phyloP scores from a whole-genome alignment of 1,284 basidiomycete genomes.

The Apiotrichum veenhuisii region DNA sequence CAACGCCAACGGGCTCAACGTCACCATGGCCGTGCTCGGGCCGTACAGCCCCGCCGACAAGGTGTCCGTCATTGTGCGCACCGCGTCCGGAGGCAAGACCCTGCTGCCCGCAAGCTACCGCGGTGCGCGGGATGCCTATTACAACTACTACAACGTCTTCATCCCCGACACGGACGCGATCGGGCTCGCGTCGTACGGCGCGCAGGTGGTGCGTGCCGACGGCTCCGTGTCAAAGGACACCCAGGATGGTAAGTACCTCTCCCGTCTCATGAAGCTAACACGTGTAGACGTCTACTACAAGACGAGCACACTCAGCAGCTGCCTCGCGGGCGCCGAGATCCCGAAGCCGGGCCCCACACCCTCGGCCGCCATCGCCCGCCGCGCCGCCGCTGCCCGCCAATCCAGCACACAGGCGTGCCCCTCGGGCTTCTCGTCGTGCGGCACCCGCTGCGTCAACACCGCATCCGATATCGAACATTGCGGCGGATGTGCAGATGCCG shows the following conservation, averaged over 20 bases:
- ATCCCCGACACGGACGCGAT: slow-evolving; percentile 5
- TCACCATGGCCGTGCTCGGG: slow-evolving; percentile 16
- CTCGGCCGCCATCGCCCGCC: neutral
- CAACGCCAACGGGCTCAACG: slow-evolving; percentile 12
- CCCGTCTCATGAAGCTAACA: neutral
- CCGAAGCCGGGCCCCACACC: slow-evolving; percentile 2
- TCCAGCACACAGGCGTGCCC: neutral
- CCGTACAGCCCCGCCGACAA: slow-evolving; percentile 14
- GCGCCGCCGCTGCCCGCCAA: neutral
- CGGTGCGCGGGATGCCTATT: slow-evolving; percentile 8
- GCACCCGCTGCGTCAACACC: slow-evolving; percentile 7
- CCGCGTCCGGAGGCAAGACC: neutral
- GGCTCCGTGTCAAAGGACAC: slow-evolving; percentile 13
- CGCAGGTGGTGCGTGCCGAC: slow-evolving; percentile 8
- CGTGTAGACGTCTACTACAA: slow-evolving; percentile 7
- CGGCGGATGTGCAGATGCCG: slow-evolving; percentile 14
- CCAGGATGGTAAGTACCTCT: slow-evolving; percentile 9
- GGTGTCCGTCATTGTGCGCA: slow-evolving; percentile 14
- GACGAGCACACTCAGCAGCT: neutral
- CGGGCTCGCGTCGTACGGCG: neutral
- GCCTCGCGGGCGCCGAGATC: slow-evolving; percentile 13
- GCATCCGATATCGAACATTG: slow-evolving; percentile 13
- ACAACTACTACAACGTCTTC: slow-evolving; percentile 15
- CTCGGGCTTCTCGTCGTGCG: slow-evolving; percentile 4
- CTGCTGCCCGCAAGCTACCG: slow-evolving; percentile 8